A percentile compares a stretch with the other conserved stretches of the same genome.
These are phyloP conservation scores for Cymbopogon flexuosus DNA, from an alignment of 202 grass and related monocot genomes.

Conservation along the genomic window DNA sequence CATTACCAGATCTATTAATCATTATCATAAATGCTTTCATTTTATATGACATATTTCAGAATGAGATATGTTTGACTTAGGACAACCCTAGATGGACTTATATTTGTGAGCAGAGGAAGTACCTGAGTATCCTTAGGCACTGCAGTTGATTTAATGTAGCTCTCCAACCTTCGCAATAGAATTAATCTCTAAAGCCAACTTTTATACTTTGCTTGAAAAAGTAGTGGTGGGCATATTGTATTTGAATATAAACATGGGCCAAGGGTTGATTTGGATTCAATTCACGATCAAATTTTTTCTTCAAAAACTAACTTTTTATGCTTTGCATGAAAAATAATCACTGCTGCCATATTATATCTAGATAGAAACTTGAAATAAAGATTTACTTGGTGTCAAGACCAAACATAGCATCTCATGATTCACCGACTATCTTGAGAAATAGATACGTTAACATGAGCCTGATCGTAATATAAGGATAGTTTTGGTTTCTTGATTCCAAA, in stretches of 20 bases:
- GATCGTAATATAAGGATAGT: neutral
- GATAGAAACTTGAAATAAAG: constrained; percentile 12
- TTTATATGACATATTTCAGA: neutral
- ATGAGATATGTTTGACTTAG: neutral
- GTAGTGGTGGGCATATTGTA: neutral
- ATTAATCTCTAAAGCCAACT: neutral
- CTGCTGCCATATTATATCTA: neutral
- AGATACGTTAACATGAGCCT: neutral
- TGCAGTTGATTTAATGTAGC: constrained; percentile 5
- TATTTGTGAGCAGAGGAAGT: neutral
- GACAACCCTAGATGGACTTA: neutral
- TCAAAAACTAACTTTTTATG: constrained; percentile 4
- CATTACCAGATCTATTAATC: neutral
- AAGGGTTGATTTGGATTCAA: neutral
- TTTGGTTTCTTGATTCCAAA: constrained; percentile 12
- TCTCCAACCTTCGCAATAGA: neutral
- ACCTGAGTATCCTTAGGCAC: neutral
- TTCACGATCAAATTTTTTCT: neutral
- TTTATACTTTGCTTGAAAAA: neutral
- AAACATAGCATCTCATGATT: neutral
- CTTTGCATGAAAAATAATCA: neutral
- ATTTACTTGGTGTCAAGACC: neutral
- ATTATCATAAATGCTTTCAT: neutral
- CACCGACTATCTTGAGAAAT: neutral
- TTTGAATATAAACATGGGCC: constrained; percentile 20